Evolutionary conservation across 768 basidiomycete species (phyloP), one percentile per base, ranked within the genome.

Genomic region (Amyloporia xantha): DNA sequence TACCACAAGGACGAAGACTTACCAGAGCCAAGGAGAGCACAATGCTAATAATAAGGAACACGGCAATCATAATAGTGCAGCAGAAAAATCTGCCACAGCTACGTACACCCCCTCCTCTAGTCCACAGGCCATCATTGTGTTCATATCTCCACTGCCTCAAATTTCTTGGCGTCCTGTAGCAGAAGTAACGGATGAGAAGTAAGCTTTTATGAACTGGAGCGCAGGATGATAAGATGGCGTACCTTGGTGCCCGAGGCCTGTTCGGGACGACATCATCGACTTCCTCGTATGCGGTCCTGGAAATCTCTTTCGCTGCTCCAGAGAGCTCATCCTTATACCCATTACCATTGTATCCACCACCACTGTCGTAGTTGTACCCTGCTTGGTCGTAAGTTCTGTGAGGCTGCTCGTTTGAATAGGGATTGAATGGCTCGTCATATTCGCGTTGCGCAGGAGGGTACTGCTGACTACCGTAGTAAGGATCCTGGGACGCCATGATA

Each of bases 31-130:
- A 71, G 0, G 83, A 66, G 24, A 91, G 71, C 11, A 84, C 52
- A 45, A 90, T 79, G 67, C 79, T 76, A 47, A 85, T 61, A 43
- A 89, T 55, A 25, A 91, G 59, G 62, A 91, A 79, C 30, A 87
- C 47, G 10, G 69, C 57, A 13, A 79, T 78, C 74, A 91, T 72
- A 19, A 91, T 42, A 11, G 82, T 81, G 66, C 89, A 92, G 58
- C 81, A 87, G 63, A 77, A 84, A 65, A 91, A 84, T 54, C 89
- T 67, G 45, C 83, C 80, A 33, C 79, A 62, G 61, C 82, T 84
- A 17, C 79, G 63, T 24, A 68, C 73, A 49, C 82, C 68, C 47
- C 80, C 69, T 13, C 86, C 85, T 70, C 74, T 81, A 3, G 76
- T 81, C 87, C 86, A 90, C 45, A 87, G 60, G 54, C 75, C 75